Conservation (phyloP, 495 filamentous ascomycete species). For the Baudoinia panamericana region DNA sequence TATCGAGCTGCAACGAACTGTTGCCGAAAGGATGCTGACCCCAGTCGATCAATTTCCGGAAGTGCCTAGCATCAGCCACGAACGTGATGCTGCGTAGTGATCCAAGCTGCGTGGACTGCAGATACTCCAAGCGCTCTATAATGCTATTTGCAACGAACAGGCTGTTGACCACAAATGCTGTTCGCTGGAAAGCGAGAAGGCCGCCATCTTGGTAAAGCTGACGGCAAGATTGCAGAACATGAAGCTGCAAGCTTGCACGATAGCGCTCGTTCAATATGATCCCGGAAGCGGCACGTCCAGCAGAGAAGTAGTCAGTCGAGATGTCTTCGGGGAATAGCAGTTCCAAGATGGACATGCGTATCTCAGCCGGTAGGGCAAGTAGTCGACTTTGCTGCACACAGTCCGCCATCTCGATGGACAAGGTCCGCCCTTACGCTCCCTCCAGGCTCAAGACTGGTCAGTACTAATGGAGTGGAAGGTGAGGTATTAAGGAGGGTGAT, state of each 20-base stretch:
- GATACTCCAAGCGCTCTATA: constrained; percentile 6
- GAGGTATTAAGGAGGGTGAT: too few species aligned
- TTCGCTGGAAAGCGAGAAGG: constrained; percentile 18
- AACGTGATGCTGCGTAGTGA: constrained; percentile 22
- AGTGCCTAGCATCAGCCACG: constrained; percentile 20
- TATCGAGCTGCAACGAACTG: constrained; percentile 17
- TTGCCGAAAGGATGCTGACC: constrained; percentile 20
- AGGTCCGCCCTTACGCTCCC: too few species aligned
- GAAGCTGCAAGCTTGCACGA: constrained; percentile 7
- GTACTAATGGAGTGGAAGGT: too few species aligned
- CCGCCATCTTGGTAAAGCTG: constrained; percentile 23
- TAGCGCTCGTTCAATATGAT: constrained; percentile 22
- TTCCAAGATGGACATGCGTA: constrained; percentile 15
- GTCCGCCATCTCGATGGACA: too few species aligned
- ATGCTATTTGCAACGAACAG: constrained; percentile 16
- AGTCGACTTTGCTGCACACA: too few species aligned
- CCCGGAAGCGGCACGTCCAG: not conserved
- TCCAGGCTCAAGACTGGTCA: too few species aligned
- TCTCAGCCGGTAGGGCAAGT: constrained; percentile 17
- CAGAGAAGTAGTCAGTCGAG: constrained; percentile 8
- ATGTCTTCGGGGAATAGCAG: constrained; percentile 12
- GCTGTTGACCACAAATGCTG: constrained; percentile 20
- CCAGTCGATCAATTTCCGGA: constrained; percentile 23
- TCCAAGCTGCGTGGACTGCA: constrained; percentile 17
- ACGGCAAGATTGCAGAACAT: constrained; percentile 21